A percentile compares a stretch with the other conserved stretches of the same genome.
phyloP scores from a whole-genome alignment of 2,329 filamentous ascomycete genomes.

The Colletotrichum lentis region DNA sequence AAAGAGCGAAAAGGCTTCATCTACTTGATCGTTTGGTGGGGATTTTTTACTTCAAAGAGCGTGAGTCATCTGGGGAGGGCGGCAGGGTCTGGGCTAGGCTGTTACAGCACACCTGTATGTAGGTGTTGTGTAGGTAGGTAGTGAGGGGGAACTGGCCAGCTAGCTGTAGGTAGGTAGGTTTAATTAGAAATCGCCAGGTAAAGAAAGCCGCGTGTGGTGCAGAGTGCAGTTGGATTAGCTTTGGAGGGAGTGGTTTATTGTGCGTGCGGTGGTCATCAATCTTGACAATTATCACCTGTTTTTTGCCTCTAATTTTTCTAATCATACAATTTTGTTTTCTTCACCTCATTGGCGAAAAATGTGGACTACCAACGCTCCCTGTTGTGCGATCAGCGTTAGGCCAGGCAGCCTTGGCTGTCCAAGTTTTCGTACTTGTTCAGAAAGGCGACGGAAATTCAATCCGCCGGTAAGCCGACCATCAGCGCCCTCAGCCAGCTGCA shows the following conservation, averaged over 20 bases:
- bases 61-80: conserved; percentile 37
- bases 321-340: not conserved
- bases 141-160: not conserved
- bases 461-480: conserved; percentile 14
- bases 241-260: conserved; percentile 4
- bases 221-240: not conserved
- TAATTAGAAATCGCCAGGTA: not conserved
- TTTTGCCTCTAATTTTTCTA: not conserved
- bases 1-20: conserved; percentile 38
- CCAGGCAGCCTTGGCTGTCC: too few relatives aligned
- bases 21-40: conserved; percentile 34
- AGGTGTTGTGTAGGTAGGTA: not conserved
- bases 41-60: conserved; percentile 21
- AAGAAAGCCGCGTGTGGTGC: conserved; percentile 1
- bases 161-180: conserved; percentile 6
- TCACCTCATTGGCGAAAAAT: conserved; percentile 5
- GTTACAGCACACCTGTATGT: not conserved
- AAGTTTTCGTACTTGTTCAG: too few relatives aligned
- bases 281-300: conserved; percentile 3
- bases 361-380: conserved; percentile 14
- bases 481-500: not conserved
- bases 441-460: conserved; percentile 32
- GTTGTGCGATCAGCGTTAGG: conserved; percentile 25
- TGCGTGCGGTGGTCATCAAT: conserved; percentile 10
- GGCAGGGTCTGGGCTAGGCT: not conserved